These are phyloP conservation scores for Dryadomyces quercivorus DNA, from an alignment of 2,329 filamentous ascomycete species.

Conservation along the genomic window DNA sequence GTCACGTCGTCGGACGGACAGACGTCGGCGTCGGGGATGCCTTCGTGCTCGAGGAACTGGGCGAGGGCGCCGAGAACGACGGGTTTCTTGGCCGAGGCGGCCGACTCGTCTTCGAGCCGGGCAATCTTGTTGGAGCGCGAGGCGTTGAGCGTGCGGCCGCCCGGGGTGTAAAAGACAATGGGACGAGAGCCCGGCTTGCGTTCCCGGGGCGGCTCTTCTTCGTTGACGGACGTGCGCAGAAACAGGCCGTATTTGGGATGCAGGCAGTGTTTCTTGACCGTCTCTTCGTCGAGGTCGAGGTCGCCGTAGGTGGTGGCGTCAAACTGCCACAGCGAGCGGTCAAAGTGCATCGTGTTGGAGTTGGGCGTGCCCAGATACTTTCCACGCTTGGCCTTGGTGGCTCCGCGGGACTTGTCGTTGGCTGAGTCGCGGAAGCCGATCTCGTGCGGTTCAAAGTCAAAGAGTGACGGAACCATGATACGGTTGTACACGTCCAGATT, in stretches of 20 bases:
- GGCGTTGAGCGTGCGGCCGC: constrained; percentile 34
- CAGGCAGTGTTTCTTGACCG: constrained; percentile 35
- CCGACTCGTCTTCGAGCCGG: constrained; percentile 14
- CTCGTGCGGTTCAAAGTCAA: constrained; percentile 37
- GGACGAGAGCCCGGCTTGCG: constrained; percentile 33
- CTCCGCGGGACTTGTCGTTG: constrained; percentile 41
- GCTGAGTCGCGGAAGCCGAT: constrained; percentile 48
- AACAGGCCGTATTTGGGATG: constrained; percentile 44
- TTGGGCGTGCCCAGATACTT: constrained; percentile 42
- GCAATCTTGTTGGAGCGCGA: constrained; percentile 27
- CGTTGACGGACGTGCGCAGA: constrained; percentile 33
- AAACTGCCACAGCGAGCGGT: constrained; percentile 39
- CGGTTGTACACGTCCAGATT: constrained; percentile 34
- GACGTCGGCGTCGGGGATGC: constrained; percentile 14
- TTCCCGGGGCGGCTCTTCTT: constrained; percentile 25
- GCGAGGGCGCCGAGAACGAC: constrained; percentile 12
- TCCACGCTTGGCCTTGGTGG: constrained; percentile 38
- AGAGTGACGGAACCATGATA: constrained; percentile 37
- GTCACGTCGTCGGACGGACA: constrained; percentile 3
- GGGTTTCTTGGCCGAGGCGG: constrained; percentile 6
- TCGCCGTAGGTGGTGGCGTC: constrained; percentile 36
- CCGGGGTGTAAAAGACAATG: constrained; percentile 35
- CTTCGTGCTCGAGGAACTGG: constrained; percentile 15
- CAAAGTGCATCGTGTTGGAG: constrained; percentile 39
- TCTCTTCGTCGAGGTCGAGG: constrained; percentile 37